Conservation (phyloP, 306 rosid genomes). For the Prunus mira region DNA sequence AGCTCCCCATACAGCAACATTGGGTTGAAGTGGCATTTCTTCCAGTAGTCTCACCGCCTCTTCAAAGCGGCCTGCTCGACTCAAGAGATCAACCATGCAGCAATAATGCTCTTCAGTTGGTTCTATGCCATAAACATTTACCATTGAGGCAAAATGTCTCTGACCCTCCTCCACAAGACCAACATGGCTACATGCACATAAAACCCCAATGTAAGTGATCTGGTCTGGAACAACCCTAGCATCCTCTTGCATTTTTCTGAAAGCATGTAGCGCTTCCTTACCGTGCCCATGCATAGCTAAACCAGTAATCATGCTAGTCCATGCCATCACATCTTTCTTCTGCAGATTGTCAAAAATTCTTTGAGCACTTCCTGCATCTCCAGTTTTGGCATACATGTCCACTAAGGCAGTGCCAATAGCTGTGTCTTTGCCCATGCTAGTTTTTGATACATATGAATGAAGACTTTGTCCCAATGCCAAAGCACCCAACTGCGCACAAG, state of each 20-base stretch:
- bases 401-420: constrained; percentile 62
- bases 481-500: constrained; percentile 49
- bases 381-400: constrained; percentile 69
- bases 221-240: constrained; percentile 47
- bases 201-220: constrained; percentile 62
- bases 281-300: constrained; percentile 70
- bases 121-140: constrained; percentile 36
- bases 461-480: constrained; percentile 53
- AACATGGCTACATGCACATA: constrained; percentile 65
- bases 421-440: constrained; percentile 31
- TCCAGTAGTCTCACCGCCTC: constrained; percentile 55
- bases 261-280: constrained; percentile 51
- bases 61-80: constrained; percentile 61
- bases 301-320: constrained; percentile 70
- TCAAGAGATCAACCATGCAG: constrained; percentile 76
- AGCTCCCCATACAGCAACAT: constrained; percentile 61
- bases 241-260: constrained; percentile 65
- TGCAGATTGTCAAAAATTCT: constrained; percentile 44
- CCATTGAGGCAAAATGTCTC: constrained; percentile 55
- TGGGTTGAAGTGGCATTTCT: constrained; percentile 51
- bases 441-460: constrained; percentile 53
- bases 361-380: constrained; percentile 49
- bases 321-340: constrained; percentile 64
- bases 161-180: constrained; percentile 64
- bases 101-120: constrained; percentile 77